These are phyloP conservation scores for Didymella sp. DNA, from an alignment of 2,329 filamentous ascomycete genomes.

Conservation along the genomic window DNA sequence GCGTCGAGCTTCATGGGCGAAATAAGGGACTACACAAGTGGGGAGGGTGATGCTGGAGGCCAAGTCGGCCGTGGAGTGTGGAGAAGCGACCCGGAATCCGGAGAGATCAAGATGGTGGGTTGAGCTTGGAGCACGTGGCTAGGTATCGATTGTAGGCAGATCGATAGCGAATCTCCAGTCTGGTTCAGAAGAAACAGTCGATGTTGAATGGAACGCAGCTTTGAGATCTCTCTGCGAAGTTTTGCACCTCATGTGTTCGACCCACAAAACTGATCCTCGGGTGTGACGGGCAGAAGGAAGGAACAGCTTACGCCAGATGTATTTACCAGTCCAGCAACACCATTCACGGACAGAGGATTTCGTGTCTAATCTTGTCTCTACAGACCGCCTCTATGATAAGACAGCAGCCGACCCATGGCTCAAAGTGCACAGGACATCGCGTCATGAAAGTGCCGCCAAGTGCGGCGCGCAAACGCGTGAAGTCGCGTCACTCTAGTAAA, in stretches of 20 bases:
- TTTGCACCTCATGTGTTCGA: background rate
- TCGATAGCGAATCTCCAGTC: conserved; percentile 8
- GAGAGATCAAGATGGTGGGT: conserved; percentile 7
- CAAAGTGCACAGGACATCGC: conserved; percentile 4
- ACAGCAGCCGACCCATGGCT: background rate
- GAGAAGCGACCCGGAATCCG: conserved; percentile 5
- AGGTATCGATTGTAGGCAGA: conserved; percentile 19
- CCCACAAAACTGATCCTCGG: background rate
- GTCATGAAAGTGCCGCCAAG: conserved; percentile 12
- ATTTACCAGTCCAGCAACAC: background rate
- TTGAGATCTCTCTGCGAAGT: background rate
- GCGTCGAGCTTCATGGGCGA: conserved; percentile 1
- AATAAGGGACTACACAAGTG: background rate
- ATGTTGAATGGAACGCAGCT: background rate
- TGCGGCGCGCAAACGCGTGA: background rate
- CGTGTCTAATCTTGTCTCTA: background rate
- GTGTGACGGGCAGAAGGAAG: background rate
- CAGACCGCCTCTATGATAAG: background rate
- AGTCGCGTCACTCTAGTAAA: conserved; percentile 22
- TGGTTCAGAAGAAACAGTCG: background rate
- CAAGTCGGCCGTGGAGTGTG: conserved; percentile 14
- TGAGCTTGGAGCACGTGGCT: conserved; percentile 18
- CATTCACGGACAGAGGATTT: background rate
- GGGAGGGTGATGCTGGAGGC: background rate
- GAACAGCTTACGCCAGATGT: background rate